These are phyloP conservation scores for Massospora cicadina DNA, from an alignment of 371 early-diverging fungal genomes.

Conservation along the genomic window DNA sequence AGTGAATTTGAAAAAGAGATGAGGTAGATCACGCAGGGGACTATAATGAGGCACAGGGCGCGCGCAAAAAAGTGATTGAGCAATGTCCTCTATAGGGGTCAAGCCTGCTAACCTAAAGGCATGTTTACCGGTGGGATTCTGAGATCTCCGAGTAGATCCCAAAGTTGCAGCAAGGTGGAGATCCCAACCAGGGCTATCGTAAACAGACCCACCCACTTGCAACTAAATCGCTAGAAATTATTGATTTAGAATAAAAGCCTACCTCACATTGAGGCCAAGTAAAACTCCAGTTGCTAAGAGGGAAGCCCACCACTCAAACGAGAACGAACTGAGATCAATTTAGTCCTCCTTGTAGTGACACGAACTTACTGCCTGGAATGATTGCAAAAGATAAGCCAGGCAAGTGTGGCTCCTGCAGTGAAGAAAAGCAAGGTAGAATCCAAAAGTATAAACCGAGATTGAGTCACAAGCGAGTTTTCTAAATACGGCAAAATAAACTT, in stretches of 20 bases:
- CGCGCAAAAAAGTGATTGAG: slow-evolving; percentile 33
- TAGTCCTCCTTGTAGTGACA: background rate
- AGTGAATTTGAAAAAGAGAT: slow-evolving; percentile 68
- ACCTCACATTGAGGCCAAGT: slow-evolving; percentile 33
- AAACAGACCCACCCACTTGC: slow-evolving; percentile 89
- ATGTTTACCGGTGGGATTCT: slow-evolving; percentile 22
- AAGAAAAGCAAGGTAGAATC: slow-evolving; percentile 81
- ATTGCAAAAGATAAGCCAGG: slow-evolving; percentile 60
- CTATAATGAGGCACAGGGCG: slow-evolving; percentile 46
- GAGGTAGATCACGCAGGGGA: slow-evolving; percentile 68
- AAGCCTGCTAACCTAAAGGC: background rate
- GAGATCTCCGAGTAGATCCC: slow-evolving; percentile 63
- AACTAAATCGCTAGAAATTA: slow-evolving; percentile 21
- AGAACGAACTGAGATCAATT: slow-evolving; percentile 27
- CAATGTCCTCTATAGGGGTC: background rate
- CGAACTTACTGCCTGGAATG: slow-evolving; percentile 14
- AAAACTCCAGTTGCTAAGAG: slow-evolving; percentile 46
- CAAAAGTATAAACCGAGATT: slow-evolving; percentile 74
- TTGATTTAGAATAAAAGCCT: background rate
- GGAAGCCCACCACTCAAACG: slow-evolving; percentile 51
- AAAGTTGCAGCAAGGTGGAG: slow-evolving; percentile 69
- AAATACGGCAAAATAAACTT: too few relatives aligned
- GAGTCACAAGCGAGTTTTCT: slow-evolving; percentile 81
- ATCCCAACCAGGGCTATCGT: slow-evolving; percentile 69
- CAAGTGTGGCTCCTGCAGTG: slow-evolving; percentile 44